A percentile compares a stretch with the other conserved stretches of the same genome.
These are phyloP conservation scores for Dothideomycetidae sp. DNA, from an alignment of 2,329 filamentous ascomycete genomes.

Conservation along the genomic window DNA sequence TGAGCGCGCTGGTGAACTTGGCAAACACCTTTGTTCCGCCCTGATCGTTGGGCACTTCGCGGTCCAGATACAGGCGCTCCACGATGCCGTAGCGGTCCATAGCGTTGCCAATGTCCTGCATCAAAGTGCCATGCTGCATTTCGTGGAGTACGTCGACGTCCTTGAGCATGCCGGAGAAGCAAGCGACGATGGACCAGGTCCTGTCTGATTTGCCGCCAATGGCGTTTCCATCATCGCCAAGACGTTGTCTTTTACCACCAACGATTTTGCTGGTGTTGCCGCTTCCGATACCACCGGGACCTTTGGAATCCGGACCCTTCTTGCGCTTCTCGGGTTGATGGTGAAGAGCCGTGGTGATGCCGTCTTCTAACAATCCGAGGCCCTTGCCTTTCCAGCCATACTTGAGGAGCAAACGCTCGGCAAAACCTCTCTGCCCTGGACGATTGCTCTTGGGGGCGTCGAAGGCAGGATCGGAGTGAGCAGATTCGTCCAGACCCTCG, in stretches of 20 bases:
- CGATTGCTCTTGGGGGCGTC: constrained; percentile 35
- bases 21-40: constrained; percentile 53
- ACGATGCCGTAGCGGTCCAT: constrained; percentile 49
- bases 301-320: constrained; percentile 63
- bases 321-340: constrained; percentile 78
- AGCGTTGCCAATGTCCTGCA: constrained; percentile 92
- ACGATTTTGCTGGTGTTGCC: constrained; percentile 61
- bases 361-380: constrained; percentile 65
- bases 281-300: constrained; percentile 57
- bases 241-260: constrained; percentile 49
- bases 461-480: constrained; percentile 24
- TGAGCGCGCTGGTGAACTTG: constrained; percentile 76
- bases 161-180: constrained; percentile 72
- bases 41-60: constrained; percentile 32
- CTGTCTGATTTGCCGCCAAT: too few species aligned
- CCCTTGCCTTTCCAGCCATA: constrained; percentile 90
- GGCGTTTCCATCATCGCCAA: constrained; percentile 20
- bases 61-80: constrained; percentile 34
- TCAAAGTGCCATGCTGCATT: constrained; percentile 52
- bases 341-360: constrained; percentile 71
- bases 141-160: constrained; percentile 71
- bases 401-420: constrained; percentile 76
- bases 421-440: constrained; percentile 73
- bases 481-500: too few species aligned
- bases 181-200: constrained; percentile 55